Evolutionary conservation across 352 stramenopile species (phyloP), one percentile per base, ranked within the genome.

Genomic region (Globisporangium okanoganense): DNA sequence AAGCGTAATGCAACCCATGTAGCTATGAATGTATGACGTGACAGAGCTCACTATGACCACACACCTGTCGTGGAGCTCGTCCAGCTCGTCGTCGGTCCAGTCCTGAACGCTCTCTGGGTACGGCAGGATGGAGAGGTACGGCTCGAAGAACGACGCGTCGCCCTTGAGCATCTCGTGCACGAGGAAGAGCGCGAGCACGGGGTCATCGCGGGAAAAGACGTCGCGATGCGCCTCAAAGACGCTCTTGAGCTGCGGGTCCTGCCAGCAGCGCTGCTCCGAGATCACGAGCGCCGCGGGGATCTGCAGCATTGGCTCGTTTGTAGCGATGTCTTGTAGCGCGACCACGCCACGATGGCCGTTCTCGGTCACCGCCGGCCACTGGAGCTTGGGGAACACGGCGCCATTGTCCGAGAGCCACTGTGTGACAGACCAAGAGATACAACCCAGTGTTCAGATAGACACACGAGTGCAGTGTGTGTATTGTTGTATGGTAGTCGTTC

Each of bases 71-170:
- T 86, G 72, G n/a, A 98, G 73, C 61, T 91, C 70, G 6, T 47
- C 52, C 0, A 90, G 70, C 59, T 95, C 85, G 8, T 78, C 69
- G 13, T 73, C 58, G 8, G 58, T 84, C 92, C 92, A 98, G 64
- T 94, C 78, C 72, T 87, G 75, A 5, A 97, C 70, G 44, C 75
- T 94, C 35, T 83, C 72, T 9, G 91, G 88, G 14, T 77, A 73
- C 2, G 88, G 88, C 27, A 98, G 70, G 18, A 97, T 90, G 48
- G 63, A 48, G 18, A 98, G 62, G 65, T 97, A 98, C 47, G 92
- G 92, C n/a, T 69, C 56, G 65, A 84, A 97, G 75, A 96, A 96
- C 40, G 82, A 95, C n/a, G 64, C 60, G 13, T 83, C 70, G 4
- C 68, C 77, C 10, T 72, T 66, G 6, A 79, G 61, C 48, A 91